Conservation (phyloP, 2,329 filamentous ascomycete genomes). For the Alternaria sp. region DNA sequence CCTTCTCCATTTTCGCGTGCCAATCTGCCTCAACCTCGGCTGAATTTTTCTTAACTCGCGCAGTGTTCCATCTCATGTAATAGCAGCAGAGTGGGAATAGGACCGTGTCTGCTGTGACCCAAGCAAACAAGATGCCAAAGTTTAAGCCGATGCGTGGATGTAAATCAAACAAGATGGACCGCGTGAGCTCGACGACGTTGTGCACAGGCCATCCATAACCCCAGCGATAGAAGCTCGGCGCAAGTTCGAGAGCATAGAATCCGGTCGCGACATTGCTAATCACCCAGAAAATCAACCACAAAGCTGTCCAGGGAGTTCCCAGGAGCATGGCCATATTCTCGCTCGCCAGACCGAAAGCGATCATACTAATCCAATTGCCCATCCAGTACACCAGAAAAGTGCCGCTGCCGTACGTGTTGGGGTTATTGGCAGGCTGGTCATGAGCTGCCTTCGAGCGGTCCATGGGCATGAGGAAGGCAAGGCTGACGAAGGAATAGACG, state of each 20-base stretch:
- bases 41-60: conserved; percentile 33
- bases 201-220: conserved; percentile 71
- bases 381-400: conserved; percentile 71
- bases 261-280: conserved; percentile 69
- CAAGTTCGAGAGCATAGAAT: conserved; percentile 67
- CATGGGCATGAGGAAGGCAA: conserved; percentile 71
- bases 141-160: conserved; percentile 67
- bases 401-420: conserved; percentile 64
- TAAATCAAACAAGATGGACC: conserved; percentile 68
- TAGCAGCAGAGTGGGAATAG: conserved; percentile 62
- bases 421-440: conserved; percentile 55
- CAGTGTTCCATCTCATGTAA: conserved; percentile 55
- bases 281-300: conserved; percentile 74
- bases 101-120: conserved; percentile 61
- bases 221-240: conserved; percentile 67
- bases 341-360: conserved; percentile 67
- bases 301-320: conserved; percentile 66
- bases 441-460: conserved; percentile 55
- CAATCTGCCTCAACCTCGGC: conserved; percentile 36
- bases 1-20: conserved; percentile 42
- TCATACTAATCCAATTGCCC: conserved; percentile 69
- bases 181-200: conserved; percentile 66
- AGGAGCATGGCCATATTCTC: conserved; percentile 72
- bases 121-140: conserved; percentile 67
- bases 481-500: conserved; percentile 67